Conservation (phyloP, 2,329 filamentous ascomycete genomes). For the Trichoderma sp. region DNA sequence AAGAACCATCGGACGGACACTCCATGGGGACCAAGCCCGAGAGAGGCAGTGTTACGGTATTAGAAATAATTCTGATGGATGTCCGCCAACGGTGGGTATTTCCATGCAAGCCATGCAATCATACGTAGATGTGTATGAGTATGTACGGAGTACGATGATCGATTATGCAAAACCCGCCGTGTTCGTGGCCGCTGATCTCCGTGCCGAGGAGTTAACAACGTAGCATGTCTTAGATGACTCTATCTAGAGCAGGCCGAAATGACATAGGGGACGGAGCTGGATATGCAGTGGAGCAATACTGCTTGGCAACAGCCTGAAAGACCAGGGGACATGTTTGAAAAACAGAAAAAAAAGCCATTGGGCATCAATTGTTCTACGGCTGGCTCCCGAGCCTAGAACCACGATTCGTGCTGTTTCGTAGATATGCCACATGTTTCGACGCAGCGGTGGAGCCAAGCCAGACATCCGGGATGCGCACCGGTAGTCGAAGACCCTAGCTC, state of each 20-base stretch:
- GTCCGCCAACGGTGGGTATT: neutral
- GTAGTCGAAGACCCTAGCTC: neutral
- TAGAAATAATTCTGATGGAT: constrained; percentile 7
- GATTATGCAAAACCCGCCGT: neutral
- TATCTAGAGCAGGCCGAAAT: neutral
- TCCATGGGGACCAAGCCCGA: neutral
- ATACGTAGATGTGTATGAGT: neutral
- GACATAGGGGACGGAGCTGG: neutral
- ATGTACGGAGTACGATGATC: neutral
- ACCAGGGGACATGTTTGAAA: neutral
- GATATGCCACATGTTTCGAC: neutral
- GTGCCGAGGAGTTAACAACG: neutral
- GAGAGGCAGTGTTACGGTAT: neutral
- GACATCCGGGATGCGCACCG: neutral
- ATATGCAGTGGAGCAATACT: neutral
- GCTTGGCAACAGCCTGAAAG: neutral
- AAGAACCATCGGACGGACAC: neutral
- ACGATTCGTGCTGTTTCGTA: neutral
- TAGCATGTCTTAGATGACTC: neutral
- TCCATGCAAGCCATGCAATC: neutral
- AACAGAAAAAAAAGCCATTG: neutral
- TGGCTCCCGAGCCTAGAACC: neutral
- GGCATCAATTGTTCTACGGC: neutral
- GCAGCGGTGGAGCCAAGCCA: neutral
- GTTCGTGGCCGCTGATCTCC: neutral